These are phyloP conservation scores for Petunia secreta DNA, from an alignment of 257 asterid genomes.

Conservation along the genomic window DNA sequence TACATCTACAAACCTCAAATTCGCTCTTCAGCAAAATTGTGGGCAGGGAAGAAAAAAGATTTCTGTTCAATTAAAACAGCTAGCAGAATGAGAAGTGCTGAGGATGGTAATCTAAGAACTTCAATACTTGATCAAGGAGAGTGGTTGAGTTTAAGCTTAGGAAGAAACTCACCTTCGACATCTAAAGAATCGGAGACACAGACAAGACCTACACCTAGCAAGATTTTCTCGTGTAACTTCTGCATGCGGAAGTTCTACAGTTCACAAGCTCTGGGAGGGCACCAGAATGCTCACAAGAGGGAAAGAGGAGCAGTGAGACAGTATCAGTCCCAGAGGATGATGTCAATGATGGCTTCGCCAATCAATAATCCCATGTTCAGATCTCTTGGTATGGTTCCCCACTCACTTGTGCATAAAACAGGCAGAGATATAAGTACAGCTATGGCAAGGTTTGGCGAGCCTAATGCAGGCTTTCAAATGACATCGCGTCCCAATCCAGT, in stretches of 20 bases:
- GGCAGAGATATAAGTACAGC: constrained; percentile 46
- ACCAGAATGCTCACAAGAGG: constrained; percentile 96
- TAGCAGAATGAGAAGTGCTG: constrained; percentile 48
- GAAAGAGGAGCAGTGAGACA: constrained; percentile 82
- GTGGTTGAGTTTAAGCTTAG: constrained; percentile 77
- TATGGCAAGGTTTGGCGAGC: constrained; percentile 48
- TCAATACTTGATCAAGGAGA: constrained; percentile 41
- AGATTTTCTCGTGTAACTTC: constrained; percentile 89
- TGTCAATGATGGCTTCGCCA: constrained; percentile 58
- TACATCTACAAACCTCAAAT: constrained; percentile 26
- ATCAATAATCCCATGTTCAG: constrained; percentile 59
- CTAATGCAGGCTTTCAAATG: constrained; percentile 46
- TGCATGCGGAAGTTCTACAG: constrained; percentile 92
- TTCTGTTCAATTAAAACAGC: neutral
- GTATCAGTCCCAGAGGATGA: constrained; percentile 66
- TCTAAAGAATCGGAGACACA: constrained; percentile 47
- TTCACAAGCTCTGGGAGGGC: constrained; percentile 97
- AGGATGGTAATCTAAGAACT: constrained; percentile 35
- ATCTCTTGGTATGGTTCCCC: constrained; percentile 81
- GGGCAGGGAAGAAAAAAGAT: constrained; percentile 17
- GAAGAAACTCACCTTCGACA: constrained; percentile 46
- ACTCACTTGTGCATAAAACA: constrained; percentile 67
- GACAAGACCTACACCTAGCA: constrained; percentile 49
- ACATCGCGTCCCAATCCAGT: constrained; percentile 40
- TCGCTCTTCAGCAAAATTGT: constrained; percentile 13